These are phyloP conservation scores for Ampelomyces quisqualis DNA, from an alignment of 2,329 filamentous ascomycete species.

Conservation along the genomic window DNA sequence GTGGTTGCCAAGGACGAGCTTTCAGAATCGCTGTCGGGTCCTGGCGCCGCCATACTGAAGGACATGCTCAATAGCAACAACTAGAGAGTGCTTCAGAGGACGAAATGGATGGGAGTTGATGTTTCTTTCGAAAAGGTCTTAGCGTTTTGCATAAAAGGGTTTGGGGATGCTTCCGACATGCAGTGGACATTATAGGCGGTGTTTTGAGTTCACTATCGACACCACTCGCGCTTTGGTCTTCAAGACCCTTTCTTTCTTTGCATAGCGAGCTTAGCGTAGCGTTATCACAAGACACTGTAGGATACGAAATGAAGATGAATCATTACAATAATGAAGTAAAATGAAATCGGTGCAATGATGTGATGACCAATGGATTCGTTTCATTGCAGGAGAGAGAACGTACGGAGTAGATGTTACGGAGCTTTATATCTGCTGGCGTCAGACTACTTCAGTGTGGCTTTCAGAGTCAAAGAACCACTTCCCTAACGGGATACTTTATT, in stretches of 20 bases:
- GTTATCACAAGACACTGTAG: neutral
- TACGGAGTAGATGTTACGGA: no score
- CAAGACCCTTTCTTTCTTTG: neutral
- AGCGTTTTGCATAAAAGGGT: neutral
- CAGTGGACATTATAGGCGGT: neutral
- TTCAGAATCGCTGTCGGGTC: constrained; percentile 63
- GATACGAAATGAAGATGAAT: neutral
- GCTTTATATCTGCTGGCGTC: no score
- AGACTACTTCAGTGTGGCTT: no score
- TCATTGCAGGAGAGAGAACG: no score
- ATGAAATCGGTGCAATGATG: no score
- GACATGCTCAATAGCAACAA: constrained; percentile 32
- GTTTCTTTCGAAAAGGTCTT: neutral
- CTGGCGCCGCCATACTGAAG: constrained; percentile 46
- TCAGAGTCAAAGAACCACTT: no score
- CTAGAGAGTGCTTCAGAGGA: constrained; percentile 3
- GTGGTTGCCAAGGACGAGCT: constrained; percentile 80
- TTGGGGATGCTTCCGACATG: neutral
- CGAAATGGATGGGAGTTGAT: neutral
- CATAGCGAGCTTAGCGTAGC: constrained; percentile 7
- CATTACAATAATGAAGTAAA: neutral
- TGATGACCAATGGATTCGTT: no score
- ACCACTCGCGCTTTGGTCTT: no score
- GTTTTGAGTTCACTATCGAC: neutral
- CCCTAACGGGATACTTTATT: no score